Evolutionary conservation across 2,329 filamentous ascomycete species (phyloP), one percentile per base, ranked within the genome.

Genomic region (Xylariaceae sp.): DNA sequence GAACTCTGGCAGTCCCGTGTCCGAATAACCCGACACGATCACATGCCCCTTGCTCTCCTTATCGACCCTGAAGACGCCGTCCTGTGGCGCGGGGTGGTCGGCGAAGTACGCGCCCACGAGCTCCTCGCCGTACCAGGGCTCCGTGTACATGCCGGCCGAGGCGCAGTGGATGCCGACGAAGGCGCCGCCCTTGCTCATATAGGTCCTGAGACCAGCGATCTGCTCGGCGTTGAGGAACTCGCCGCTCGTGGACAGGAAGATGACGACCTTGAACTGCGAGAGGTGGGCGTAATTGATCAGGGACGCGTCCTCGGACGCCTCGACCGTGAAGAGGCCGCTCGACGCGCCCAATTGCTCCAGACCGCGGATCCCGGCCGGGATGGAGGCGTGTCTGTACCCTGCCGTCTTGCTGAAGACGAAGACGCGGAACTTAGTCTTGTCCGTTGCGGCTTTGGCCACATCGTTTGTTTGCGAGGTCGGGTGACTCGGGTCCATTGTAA

Each of bases 91-190:
- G 1, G 65, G 64, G 36, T 68, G 65, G 13, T 57, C 50, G 5
- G 57, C 54, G 28, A 68, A 68, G 2, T 59, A 55, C 9, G 53
- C 63, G 19, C 65, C 65, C 19, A 68, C 52, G 12, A 68, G 53
- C 4, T 50, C 48, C 12, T n/a, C n/a, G n/a, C 56, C 60, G 41
- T 67, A 68, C 59, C 61, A 66, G 3, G 54, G 51, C 6, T 57
- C 51, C 0, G 50, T 53, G 11, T 46, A 47, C 50, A 68, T 55
- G 8, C 54, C 64, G 2, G 53, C 52, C 2, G 60, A 52, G 1
- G 65, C 64, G 21, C 59, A 61, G 44, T 69, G 65, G n/a, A 69
- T 53, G 15, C 56, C 65, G 0, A 69, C 63, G 27, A 67, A 50
- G 2, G 65, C 63, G 14, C 62, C 61, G 9, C 66, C 63, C 13